Evolutionary conservation across 2,329 filamentous ascomycete genomes (phyloP).

Genomic region (Hirsutella rhossiliensis): DNA sequence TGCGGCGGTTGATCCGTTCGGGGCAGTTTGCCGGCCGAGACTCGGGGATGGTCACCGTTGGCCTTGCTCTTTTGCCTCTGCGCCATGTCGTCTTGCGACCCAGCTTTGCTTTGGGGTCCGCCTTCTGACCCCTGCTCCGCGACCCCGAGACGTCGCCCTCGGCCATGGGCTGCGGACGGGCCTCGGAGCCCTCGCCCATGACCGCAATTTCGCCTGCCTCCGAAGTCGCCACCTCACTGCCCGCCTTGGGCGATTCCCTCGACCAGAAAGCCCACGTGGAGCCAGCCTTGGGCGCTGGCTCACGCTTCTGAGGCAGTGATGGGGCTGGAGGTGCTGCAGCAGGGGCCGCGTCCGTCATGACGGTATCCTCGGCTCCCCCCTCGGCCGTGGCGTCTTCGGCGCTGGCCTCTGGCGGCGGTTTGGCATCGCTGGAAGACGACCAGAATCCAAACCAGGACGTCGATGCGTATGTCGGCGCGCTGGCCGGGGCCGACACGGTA

Average conservation of each 20-base stretch:
- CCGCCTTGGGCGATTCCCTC: constrained; percentile 34
- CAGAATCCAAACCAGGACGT: constrained; percentile 30
- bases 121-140: constrained; percentile 11
- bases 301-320: constrained; percentile 16
- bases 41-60: constrained; percentile 36
- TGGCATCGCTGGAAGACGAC: constrained; percentile 13
- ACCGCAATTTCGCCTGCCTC: constrained; percentile 44
- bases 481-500: constrained; percentile 5
- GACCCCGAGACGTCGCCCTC: constrained; percentile 28
- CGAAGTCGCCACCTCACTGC: constrained; percentile 16
- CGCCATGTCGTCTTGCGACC: constrained; percentile 20
- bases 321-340: constrained; percentile 7
- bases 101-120: constrained; percentile 21
- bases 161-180: constrained; percentile 36
- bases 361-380: constrained; percentile 21
- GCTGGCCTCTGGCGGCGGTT: background rate
- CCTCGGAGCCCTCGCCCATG: constrained; percentile 43
- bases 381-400: background rate
- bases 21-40: constrained; percentile 17
- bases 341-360: constrained; percentile 29
- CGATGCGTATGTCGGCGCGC: constrained; percentile 8
- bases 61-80: constrained; percentile 32
- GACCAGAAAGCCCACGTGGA: constrained; percentile 81
- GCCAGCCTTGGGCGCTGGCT: constrained; percentile 33
- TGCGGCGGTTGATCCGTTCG: constrained; percentile 1